Evolutionary conservation across 306 rosid genomes (phyloP), one percentile per base, ranked within the genome.

Genomic region (Nissolia schottii): DNA sequence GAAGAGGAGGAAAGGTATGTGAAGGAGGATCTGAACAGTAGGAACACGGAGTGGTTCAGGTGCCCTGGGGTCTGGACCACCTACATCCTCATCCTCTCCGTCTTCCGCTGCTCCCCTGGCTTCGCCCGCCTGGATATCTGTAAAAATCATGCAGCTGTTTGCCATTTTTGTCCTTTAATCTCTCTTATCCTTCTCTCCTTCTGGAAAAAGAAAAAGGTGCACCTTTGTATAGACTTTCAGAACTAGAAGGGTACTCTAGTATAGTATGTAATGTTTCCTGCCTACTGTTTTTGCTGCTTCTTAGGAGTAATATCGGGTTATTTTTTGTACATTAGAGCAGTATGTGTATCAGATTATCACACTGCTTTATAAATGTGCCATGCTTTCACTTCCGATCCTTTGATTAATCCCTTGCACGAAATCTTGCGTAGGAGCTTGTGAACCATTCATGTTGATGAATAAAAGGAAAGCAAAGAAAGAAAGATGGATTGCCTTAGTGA

Each of bases 41-140:
- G 90, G 80, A 95, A 95, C 92, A 95, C 99, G 8, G 99, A 95
- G 83, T 95, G 99, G 99, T 95, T 95, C 83, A 88, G 82, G 70
- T 95, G 92, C 77, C 99, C 99, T 10, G 99, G 99, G 3, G 99
- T 95, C 6, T 95, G 99, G 99, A 95, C 99, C 29, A 91, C 96
- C 24, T 95, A 95, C 78, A 95, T 95, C 79, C 99, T 95, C 64
- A 95, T 95, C 77, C 86, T 95, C 58, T 91, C 99, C 65, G 79
- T 95, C 72, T 84, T 89, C 54, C 89, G 93, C 74, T 95, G 96
- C 77, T 85, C 99, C 50, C 96, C 97, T 12, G 99, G 99, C 48
- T 91, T 92, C 70, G 61, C 82, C 59, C 99, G 92, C 80, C 92
- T 95, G 31, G 72, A 53, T 38, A 97, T 45, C 51, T 11, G 51